phyloP scores from a whole-genome alignment of 2,329 filamentous ascomycete species.

The Huntiella abstrusa region DNA sequence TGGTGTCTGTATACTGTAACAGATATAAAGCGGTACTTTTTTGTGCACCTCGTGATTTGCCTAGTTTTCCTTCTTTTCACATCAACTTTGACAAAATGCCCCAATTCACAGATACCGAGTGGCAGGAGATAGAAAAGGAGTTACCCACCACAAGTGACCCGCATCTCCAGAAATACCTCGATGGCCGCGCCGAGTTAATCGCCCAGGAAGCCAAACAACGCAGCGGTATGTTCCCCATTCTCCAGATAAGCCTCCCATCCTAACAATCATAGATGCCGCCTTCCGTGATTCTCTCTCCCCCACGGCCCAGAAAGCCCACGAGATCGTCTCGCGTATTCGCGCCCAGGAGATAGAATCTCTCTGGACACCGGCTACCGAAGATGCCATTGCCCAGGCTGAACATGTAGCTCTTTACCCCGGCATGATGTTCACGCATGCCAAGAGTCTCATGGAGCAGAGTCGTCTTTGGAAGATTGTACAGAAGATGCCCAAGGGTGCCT shows the following conservation, averaged over 20 bases:
- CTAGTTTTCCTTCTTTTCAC: too few species aligned
- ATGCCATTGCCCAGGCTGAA: conserved; percentile 43
- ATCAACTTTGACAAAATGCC: conserved; percentile 14
- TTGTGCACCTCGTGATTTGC: too few species aligned
- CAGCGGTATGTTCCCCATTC: conserved; percentile 18
- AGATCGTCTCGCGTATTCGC: conserved; percentile 64
- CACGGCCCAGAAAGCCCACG: conserved; percentile 56
- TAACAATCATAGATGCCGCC: conserved; percentile 31
- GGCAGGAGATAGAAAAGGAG: conserved; percentile 36
- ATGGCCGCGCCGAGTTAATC: conserved; percentile 57
- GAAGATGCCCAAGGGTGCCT: conserved; percentile 71
- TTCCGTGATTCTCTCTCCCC: conserved; percentile 63
- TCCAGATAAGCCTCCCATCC: conserved; percentile 10
- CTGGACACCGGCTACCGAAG: conserved; percentile 59
- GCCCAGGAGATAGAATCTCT: conserved; percentile 55
- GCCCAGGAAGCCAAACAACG: conserved; percentile 69
- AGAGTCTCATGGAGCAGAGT: conserved; percentile 68
- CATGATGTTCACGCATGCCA: conserved; percentile 84
- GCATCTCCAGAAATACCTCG: conserved; percentile 66
- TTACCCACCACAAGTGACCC: conserved; percentile 44
- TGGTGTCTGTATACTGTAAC: too few species aligned
- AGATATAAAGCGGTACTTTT: too few species aligned
- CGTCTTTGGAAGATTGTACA: conserved; percentile 71
- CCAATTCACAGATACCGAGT: conserved; percentile 35
- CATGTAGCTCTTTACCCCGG: conserved; percentile 57